Base-by-base conservation (phyloP, 139 green algal species). In the Closterium sp. region DNA sequence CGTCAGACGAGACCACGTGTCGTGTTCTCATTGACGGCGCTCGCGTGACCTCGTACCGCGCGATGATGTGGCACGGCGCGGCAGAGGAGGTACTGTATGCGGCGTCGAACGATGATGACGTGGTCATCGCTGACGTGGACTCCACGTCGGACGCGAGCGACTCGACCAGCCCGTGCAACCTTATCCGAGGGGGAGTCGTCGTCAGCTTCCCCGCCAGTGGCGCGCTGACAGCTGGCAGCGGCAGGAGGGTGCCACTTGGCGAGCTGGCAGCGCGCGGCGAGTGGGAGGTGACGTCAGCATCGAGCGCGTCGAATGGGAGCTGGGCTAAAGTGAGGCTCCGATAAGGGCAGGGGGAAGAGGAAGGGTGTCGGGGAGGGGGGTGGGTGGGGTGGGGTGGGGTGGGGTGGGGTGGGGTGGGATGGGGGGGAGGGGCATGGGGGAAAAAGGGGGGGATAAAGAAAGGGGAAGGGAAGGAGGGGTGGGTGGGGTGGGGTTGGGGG, bases 41-140 rank as follows among this genome's bases (percentile, higher is more conserved):
- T 83, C 87, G 87, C 32, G 33, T 90, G 31, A 84, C 87, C 0
- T 90, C 87, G 33, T 90, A 86, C 76, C 69, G 87, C 31, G 31
- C 87, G 33, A 83, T 36, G 33, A 90, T 90, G 87, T 90, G 87
- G 87, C 87, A 90, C 76, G 34, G 34, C 28, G 87, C 33, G 19
- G 19, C 16, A 23, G 87, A 90, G 87, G 87, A 90, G 34, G 34
- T 55, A 4, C 87, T 90, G 21, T 90, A 86, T 31, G 34, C 87
- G 19, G 34, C 87, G 25, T 21, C 34, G 25, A 85, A 84, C 33
- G 87, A 89, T 9, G 38, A 66, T 66, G 38, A 66, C 38, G 38
- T 55, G 4, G 6, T 6, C 4, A 55, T 6, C 36, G 36, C 36
- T 55, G 36, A 55, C 69, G 5, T 85, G 28, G 76, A 85, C 28